These are phyloP conservation scores for Oryza rufipogon DNA, from an alignment of 176 grass and related monocot genomes.

Conservation along the genomic window DNA sequence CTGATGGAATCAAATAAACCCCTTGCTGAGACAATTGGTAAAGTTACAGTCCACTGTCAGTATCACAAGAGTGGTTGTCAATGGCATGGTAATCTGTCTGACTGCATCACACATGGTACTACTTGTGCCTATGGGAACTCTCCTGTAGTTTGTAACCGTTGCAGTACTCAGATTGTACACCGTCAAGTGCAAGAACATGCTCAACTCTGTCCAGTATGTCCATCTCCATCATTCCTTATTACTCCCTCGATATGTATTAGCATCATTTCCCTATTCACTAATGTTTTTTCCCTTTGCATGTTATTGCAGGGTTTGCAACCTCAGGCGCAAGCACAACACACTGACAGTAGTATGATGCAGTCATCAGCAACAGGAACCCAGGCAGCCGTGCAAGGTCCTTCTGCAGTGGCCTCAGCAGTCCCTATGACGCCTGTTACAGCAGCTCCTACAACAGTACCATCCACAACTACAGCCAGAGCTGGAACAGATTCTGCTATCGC, in stretches of 20 bases:
- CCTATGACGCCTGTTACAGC: constrained; percentile 38
- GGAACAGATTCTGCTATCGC: constrained; percentile 34
- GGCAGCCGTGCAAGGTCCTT: constrained; percentile 52
- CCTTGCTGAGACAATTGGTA: constrained; percentile 76
- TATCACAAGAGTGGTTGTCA: constrained; percentile 93
- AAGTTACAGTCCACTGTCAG: constrained; percentile 79
- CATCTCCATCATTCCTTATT: constrained; percentile 14
- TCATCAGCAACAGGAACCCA: constrained; percentile 38
- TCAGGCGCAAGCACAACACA: constrained; percentile 70
- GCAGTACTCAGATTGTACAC: constrained; percentile 88
- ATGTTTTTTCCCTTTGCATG: constrained; percentile 29
- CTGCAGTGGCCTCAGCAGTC: constrained; percentile 40
- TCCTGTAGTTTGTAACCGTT: constrained; percentile 92
- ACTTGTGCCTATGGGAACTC: constrained; percentile 84
- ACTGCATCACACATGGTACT: constrained; percentile 70
- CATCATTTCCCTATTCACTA: constrained; percentile 4
- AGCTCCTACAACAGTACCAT: constrained; percentile 29
- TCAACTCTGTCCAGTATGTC: constrained; percentile 84
- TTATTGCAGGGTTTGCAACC: constrained; percentile 66
- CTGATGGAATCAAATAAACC: constrained; percentile 79
- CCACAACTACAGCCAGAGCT: constrained; percentile 28
- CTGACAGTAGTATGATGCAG: constrained; percentile 50
- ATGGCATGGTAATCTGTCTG: constrained; percentile 92
- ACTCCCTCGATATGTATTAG: constrained; percentile 16
- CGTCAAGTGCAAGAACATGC: constrained; percentile 98